Evolutionary conservation across 345 rosid species (phyloP).

Genomic region (Hypericum androsaemum): DNA sequence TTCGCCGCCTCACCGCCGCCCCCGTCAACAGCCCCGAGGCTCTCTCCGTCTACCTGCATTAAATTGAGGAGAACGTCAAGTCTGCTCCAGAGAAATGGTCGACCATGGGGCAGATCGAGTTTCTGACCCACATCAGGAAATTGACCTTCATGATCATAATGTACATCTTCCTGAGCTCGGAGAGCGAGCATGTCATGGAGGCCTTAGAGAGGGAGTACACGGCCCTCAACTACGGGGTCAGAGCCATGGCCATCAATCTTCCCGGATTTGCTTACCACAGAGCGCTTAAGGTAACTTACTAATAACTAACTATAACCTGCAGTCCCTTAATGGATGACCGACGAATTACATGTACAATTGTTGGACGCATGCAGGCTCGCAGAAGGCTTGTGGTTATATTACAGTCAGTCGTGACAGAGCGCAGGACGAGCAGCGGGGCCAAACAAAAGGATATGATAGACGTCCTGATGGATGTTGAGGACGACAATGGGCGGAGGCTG

Average conservation of each 20-base stretch:
- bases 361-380: constrained; percentile 44
- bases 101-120: constrained; percentile 52
- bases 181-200: constrained; percentile 52
- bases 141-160: constrained; percentile 74
- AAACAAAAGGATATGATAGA: constrained; percentile 61
- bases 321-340: too few species aligned
- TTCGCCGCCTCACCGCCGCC: constrained; percentile 62
- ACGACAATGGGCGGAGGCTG: constrained; percentile 58
- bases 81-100: constrained; percentile 55
- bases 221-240: constrained; percentile 57
- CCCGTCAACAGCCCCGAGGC: constrained; percentile 81
- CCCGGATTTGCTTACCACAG: constrained; percentile 80
- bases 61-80: constrained; percentile 53
- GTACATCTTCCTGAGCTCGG: constrained; percentile 69
- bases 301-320: too few species aligned
- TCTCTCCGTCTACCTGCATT: constrained; percentile 42
- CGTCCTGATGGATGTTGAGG: constrained; percentile 47
- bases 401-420: constrained; percentile 45
- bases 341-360: not conserved
- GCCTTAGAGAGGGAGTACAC: constrained; percentile 69
- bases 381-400: constrained; percentile 50
- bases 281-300: constrained; percentile 55
- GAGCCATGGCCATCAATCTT: constrained; percentile 80
- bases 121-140: constrained; percentile 56
- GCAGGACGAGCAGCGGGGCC: constrained; percentile 21